Conservation (phyloP, 2,329 filamentous ascomycete genomes). For the Fusarium sp. region DNA sequence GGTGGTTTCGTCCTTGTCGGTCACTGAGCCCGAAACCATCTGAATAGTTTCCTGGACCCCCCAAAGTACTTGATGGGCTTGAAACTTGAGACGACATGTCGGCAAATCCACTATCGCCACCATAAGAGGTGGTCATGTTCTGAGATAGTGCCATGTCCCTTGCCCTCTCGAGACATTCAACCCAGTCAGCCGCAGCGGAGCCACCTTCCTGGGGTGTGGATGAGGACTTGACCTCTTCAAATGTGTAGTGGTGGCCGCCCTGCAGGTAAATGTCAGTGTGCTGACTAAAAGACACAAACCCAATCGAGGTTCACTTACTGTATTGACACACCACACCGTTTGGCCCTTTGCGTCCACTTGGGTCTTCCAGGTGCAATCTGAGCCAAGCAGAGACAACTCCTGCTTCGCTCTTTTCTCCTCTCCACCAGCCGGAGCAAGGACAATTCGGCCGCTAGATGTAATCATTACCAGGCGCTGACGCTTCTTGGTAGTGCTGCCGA, state of each 20-base stretch:
- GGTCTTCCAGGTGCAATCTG: conserved; percentile 81
- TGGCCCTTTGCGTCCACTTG: conserved; percentile 88
- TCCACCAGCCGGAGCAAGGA: conserved; percentile 89
- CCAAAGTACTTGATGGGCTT: conserved; percentile 80
- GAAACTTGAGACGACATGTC: conserved; percentile 78
- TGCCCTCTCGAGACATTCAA: conserved; percentile 87
- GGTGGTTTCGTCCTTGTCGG: conserved; percentile 63
- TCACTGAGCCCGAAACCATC: conserved; percentile 62
- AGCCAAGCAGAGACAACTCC: conserved; percentile 83
- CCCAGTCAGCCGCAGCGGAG: conserved; percentile 86
- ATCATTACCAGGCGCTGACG: conserved; percentile 93
- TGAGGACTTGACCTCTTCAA: conserved; percentile 87
- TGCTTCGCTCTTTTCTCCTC: conserved; percentile 96
- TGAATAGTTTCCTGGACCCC: conserved; percentile 63
- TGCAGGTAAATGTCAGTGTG: conserved; percentile 48
- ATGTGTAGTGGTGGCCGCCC: conserved; percentile 90
- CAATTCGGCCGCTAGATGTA: conserved; percentile 88
- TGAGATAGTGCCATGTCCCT: conserved; percentile 85
- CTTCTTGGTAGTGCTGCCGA: conserved; percentile 90
- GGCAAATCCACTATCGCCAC: conserved; percentile 71
- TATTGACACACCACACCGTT: conserved; percentile 90
- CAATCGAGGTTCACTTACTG: conserved; percentile 68
- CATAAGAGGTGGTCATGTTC: conserved; percentile 72
- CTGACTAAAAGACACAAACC: neutral
- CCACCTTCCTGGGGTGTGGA: conserved; percentile 65